phyloP scores from a whole-genome alignment of 2,329 filamentous ascomycete species.

The Alternaria metachromatica region DNA sequence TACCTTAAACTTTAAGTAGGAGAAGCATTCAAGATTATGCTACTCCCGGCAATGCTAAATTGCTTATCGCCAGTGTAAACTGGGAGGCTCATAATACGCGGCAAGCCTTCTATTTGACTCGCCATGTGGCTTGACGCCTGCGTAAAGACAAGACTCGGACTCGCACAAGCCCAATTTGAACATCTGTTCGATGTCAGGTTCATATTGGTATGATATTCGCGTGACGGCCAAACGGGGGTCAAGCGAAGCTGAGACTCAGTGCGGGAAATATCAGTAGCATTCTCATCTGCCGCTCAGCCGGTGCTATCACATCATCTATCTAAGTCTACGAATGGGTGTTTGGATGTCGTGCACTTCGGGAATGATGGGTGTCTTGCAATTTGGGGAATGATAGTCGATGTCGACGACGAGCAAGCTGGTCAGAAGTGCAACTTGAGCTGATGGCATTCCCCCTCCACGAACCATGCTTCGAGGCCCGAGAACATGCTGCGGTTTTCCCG shows the following conservation, averaged over 20 bases:
- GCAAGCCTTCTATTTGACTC: background rate
- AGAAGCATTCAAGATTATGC: background rate
- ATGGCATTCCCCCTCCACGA: background rate
- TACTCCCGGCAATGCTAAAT: background rate
- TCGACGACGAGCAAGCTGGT: background rate
- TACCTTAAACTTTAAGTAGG: background rate
- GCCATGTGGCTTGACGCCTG: background rate
- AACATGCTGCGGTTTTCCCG: background rate
- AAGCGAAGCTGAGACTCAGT: background rate
- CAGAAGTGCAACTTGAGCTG: background rate
- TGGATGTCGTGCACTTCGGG: background rate
- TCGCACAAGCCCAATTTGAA: accelerated
- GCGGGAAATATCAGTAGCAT: background rate
- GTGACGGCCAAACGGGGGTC: background rate
- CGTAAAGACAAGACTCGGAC: accelerated
- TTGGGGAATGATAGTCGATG: background rate
- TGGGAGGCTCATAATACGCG: background rate
- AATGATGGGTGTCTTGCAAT: background rate
- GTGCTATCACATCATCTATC: background rate
- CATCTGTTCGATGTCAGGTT: background rate
- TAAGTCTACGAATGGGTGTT: background rate
- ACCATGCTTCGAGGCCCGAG: background rate
- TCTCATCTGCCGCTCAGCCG: background rate
- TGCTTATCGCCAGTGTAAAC: background rate
- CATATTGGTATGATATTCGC: background rate